Evolutionary conservation across 352 stramenopile species (phyloP), one percentile per base, ranked within the genome.

Genomic region (Phytopythium vexans): DNA sequence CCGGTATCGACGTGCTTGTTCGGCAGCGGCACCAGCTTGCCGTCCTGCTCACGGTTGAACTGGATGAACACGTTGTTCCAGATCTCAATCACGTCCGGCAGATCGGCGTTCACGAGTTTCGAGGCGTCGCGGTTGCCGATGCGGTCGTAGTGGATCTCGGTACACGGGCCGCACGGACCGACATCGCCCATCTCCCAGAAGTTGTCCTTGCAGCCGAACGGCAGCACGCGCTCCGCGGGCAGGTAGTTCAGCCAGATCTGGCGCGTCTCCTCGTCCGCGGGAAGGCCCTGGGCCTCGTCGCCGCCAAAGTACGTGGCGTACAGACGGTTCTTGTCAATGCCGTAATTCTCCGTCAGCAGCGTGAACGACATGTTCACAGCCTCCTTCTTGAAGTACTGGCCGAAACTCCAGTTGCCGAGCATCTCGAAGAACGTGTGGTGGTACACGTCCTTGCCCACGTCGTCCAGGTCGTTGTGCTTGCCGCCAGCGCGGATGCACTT

Each of bases 371-470:
- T 98, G 54, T 92, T 86, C 60, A 99, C 98, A 5, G 97, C 96
- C 57, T 99, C 95, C 41, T 96, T 70, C 82, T 99, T 99, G 64
- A 99, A 99, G 74, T 99, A 99, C 77, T 99, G 77, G 46, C 96
- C 96, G 77, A 99, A 99, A 41, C 80, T 98, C 97, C 97, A 99
- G 63, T 96, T 98, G 31, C 97, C 97, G 33, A 99, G 75, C 97
- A 99, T 99, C 70, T 99, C 97, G 68, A 99, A 99, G 70, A 99
- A 99, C 31, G 97, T 99, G 72, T 99, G 97, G 76, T 99, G 97
- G 72, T 99, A 99, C 35, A 96, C 97, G 78, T 99, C 97, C 62
- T 96, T 95, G 42, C 97, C 97, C 6, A 99, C 97, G 72, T 99
- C 97, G 55, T 99, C 97, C 37, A 99, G 86, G 77, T 99, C 97